Base-by-base conservation (phyloP, 805 yeast genomes). In the Brettanomyces bruxellensis region DNA sequence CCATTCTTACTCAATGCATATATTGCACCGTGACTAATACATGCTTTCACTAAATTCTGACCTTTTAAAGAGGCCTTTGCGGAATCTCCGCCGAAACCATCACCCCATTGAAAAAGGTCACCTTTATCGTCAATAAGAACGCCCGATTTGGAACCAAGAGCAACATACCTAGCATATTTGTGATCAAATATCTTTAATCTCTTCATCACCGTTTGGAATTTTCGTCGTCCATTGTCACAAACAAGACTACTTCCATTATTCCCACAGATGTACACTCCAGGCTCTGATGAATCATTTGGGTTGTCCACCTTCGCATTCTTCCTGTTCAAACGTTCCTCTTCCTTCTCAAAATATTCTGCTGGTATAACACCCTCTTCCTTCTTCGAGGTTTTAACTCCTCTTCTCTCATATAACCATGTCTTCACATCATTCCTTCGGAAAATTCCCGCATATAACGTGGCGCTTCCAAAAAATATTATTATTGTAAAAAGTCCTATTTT, bases 81-180 rank as follows among this genome's bases (percentile, higher is more conserved):
- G 0, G 56, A 51, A 40, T 58, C 57, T 4, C 59, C 63, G 24
- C 47, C 49, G 36, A 59, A 62, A 0, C 72, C 75, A 28, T 61
- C 56, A n/a, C 80, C 79, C 86, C 90, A 87, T 58, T 83, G 85
- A 46, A 78, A 79, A 32, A 88, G 70, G 55, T 83, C 76, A 18
- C 97, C 98, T 13, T 73, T 75, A 1, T 71, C 70, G 49, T 81
- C 76, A 14, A 87, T 75, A 0, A 88, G 88, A 4, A 72, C 65
- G 28, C 75, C 80, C 6, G 77, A 66, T 12, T 64, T 62, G 4
- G 70, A 71, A 24, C 72, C 68, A 2, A 87, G 57, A 22, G 70
- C 67, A 4, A 90, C 77, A 56, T 79, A 83, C 41, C 73, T 69
- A 30, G 87, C 62, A 13, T 68, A 55, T 65, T 72, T 72, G 37